Base-by-base conservation (phyloP, 805 yeast genomes). In the Hemisphaericaspora nanyangensis region DNA sequence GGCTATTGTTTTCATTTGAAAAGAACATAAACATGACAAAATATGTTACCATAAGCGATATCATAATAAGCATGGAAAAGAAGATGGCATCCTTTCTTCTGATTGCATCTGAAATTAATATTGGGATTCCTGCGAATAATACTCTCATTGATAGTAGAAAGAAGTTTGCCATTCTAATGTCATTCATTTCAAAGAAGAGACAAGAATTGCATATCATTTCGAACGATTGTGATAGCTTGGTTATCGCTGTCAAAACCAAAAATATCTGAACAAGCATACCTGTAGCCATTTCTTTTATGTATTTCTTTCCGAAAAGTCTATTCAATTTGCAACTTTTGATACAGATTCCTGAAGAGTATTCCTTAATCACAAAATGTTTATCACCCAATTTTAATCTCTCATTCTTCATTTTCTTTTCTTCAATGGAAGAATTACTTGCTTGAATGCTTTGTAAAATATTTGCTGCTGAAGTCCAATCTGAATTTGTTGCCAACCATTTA, bases 31-130 rank as follows among this genome's bases (percentile, higher is more conserved):
- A 41, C 8, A 41, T 7, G 13, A 37, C 17, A 27, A 27, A 25
- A 25, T 30, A 34, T 8, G 38, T 13, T 7, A 30, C 6, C 40
- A 35, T 41, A 18, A 38, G 22, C 12, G 29, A 18, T 13, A 20
- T 37, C 2, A 37, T 51, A 1, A 68, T 49, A 15, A 54, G 30
- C 19, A 66, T 46, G 1, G 81, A 82, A 47, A 65, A 68, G 0
- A 68, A 59, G 16, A 75, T 52, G 6, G 66, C 56, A 45, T 72
- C 77, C 42, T 72, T 74, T 38, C 82, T 60, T 52, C 74, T 56
- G 35, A 73, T 54, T 22, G 54, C 58, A 45, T 73, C 77, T 12
- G 76, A 49, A 30, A 65, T 53, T 6, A 65, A 24, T 1, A 74
- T 55, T 2, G 81, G 80, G 18, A 76, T 41, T 4, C 68, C 37